These are phyloP conservation scores for Coniochaeta sp. DNA, from an alignment of 2,329 filamentous ascomycete genomes.

Conservation along the genomic window DNA sequence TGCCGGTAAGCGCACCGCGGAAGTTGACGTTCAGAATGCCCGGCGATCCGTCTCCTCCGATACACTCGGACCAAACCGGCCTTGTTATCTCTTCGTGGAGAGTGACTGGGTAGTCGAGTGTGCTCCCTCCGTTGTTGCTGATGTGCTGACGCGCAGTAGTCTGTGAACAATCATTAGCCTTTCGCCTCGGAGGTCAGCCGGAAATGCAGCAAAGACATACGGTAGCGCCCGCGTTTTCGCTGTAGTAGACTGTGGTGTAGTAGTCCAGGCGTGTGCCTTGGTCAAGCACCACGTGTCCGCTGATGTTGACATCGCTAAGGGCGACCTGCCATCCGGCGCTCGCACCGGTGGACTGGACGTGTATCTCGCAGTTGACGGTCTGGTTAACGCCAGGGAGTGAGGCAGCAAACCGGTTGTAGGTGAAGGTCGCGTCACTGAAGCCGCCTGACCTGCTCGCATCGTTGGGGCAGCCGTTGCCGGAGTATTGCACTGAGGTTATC, in stretches of 20 bases:
- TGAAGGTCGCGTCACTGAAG: slow-evolving; percentile 20
- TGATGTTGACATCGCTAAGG: slow-evolving; percentile 22
- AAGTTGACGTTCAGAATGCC: slow-evolving; percentile 34
- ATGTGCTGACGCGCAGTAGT: slow-evolving; percentile 19
- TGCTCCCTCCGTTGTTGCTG: slow-evolving; percentile 14
- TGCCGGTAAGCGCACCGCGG: slow-evolving; percentile 25
- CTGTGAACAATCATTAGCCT: slow-evolving; percentile 9
- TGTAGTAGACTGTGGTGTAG: slow-evolving; percentile 28
- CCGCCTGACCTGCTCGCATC: slow-evolving; percentile 22
- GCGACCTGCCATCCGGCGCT: slow-evolving; percentile 30
- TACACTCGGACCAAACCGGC: slow-evolving; percentile 27
- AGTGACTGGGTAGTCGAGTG: slow-evolving; percentile 20
- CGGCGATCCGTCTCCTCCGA: slow-evolving; percentile 20
- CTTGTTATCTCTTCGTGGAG: slow-evolving; percentile 19
- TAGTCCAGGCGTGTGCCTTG: slow-evolving; percentile 24
- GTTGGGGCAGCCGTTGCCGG: slow-evolving; percentile 27
- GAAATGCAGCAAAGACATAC: slow-evolving; percentile 14
- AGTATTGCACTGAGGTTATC: slow-evolving; percentile 25
- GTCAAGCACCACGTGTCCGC: slow-evolving; percentile 23
- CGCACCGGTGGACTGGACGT: slow-evolving; percentile 22
- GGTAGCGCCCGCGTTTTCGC: slow-evolving; percentile 23
- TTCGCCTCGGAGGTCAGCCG: background rate
- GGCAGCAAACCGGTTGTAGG: slow-evolving; percentile 15
- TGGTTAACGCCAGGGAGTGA: slow-evolving; percentile 16
- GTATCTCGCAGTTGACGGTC: slow-evolving; percentile 29